Conservation (phyloP, 2,329 filamentous ascomycete genomes). For the Polytolypa hystricis region DNA sequence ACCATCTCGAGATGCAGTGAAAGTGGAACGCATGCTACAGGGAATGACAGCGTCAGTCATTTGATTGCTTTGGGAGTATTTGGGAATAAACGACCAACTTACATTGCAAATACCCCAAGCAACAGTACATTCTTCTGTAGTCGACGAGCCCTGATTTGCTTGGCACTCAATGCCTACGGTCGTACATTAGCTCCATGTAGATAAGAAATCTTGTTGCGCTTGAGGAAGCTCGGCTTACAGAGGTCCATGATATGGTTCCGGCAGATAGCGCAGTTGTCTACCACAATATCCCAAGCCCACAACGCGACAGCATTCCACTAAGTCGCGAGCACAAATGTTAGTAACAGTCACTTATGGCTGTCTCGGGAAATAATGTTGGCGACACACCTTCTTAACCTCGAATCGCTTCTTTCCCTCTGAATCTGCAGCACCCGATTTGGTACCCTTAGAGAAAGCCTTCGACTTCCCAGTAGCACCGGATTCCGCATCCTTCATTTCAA, state of each 20-base stretch:
- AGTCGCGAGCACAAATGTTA: constrained; percentile 13
- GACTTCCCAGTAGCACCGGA: constrained; percentile 40
- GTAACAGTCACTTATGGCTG: constrained; percentile 1
- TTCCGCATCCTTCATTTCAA: constrained; percentile 88
- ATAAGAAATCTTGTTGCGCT: no score
- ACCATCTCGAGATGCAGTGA: constrained; percentile 97
- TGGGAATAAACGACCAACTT: constrained; percentile 36
- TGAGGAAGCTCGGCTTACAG: constrained; percentile 59
- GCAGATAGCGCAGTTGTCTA: constrained; percentile 99
- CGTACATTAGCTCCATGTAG: no score
- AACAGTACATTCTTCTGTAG: constrained; percentile 95
- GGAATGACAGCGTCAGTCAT: no score
- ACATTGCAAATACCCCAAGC: constrained; percentile 99
- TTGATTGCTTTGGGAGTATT: no score
- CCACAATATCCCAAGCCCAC: constrained; percentile 99
- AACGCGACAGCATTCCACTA: constrained; percentile 98
- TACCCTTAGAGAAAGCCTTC: constrained; percentile 47
- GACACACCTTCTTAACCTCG: constrained; percentile 90
- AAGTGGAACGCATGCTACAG: constrained; percentile 97
- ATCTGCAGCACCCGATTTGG: constrained; percentile 40
- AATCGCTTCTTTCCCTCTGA: constrained; percentile 71
- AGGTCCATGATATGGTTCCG: constrained; percentile 99
- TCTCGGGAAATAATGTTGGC: not conserved
- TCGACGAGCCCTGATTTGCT: constrained; percentile 94
- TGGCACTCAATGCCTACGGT: constrained; percentile 83